Base-by-base conservation (phyloP, 1,284 basidiomycete species). In the Vanrija humicola region DNA sequence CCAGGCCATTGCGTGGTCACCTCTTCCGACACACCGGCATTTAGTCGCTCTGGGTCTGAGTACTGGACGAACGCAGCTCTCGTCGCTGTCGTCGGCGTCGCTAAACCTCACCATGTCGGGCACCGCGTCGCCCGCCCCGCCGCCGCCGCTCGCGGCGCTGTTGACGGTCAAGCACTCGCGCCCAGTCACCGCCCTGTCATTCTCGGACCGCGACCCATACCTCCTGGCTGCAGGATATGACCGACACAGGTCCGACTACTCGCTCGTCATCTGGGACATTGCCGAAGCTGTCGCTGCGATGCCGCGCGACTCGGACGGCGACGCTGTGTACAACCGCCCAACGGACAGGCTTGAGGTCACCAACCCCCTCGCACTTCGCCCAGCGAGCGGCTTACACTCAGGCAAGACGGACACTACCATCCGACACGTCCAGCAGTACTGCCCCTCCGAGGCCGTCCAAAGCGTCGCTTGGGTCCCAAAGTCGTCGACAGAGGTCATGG, bases 241-340 rank as follows among this genome's bases (percentile, higher is more conserved):
- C 49, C 59, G 70, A 44, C 73, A 73, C 50, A 67, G 74, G 38
- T 71, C 69, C n/a, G 74, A 76, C 47, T 66, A 67, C 52, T 72
- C 70, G 0, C 55, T 77, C 3, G 60, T 73, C 18, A 69, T 77
- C 10, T 77, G 75, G 75, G 75, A 77, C 55, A 55, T 77, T 3
- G 59, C 65, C 25, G 69, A 70, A 28, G 65, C 64, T 28, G 44
- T 73, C 16, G 43, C 59, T 19, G 40, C 52, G 0, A 34, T 70
- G 7, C 59, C 65, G 2, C 38, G 56, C 4, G 61, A 62, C 18
- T 54, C 60, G 1, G 49, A 55, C 4, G 60, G 54, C 0, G 60
- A 58, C 23, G 5, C 21, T 14, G 26, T 42, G 12, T 61, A 54
- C 45, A 34, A 38, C 14, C 52, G 59, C 9, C 46, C 52, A 3